Conservation (phyloP, 2,329 filamentous ascomycete genomes). For the Alternaria brassicicola region DNA sequence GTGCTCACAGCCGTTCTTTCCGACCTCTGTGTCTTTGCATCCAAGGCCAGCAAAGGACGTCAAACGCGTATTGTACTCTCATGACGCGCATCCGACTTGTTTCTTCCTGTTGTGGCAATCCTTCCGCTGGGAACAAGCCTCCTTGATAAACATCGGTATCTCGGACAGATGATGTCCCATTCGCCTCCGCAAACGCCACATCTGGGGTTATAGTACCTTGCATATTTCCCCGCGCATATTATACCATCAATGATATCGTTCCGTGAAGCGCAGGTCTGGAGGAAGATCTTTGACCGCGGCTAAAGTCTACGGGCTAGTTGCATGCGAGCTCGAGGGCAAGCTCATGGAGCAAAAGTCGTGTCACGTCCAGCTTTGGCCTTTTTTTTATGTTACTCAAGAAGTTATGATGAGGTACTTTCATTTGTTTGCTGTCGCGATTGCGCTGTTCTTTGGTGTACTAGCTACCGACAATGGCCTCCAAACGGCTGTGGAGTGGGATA, state of each 20-base stretch:
- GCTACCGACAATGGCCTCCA: slow-evolving; percentile 39
- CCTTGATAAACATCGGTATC: slow-evolving; percentile 3
- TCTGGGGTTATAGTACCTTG: slow-evolving; percentile 11
- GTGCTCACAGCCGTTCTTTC: not conserved
- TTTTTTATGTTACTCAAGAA: not conserved
- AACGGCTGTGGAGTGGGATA: slow-evolving; percentile 58
- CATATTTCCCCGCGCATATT: slow-evolving; percentile 12
- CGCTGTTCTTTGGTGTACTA: slow-evolving; percentile 19
- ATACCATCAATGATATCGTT: slow-evolving; percentile 17
- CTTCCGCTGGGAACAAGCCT: not conserved
- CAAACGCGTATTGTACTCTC: not conserved
- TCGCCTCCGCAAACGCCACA: slow-evolving; percentile 1
- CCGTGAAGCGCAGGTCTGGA: not conserved
- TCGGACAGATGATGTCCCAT: slow-evolving; percentile 6
- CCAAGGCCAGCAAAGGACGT: not conserved
- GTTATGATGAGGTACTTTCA: slow-evolving; percentile 16
- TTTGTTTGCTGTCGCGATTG: slow-evolving; percentile 11
- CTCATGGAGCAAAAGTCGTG: not conserved
- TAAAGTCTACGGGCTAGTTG: not conserved
- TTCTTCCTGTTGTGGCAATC: not conserved
- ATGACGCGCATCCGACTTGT: not conserved
- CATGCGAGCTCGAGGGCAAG: not conserved
- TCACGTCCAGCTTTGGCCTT: not conserved
- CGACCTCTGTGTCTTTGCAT: not conserved
- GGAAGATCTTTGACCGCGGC: not conserved